These are phyloP conservation scores for Leccinellum luteum DNA, from an alignment of 768 basidiomycete species.

Conservation along the genomic window DNA sequence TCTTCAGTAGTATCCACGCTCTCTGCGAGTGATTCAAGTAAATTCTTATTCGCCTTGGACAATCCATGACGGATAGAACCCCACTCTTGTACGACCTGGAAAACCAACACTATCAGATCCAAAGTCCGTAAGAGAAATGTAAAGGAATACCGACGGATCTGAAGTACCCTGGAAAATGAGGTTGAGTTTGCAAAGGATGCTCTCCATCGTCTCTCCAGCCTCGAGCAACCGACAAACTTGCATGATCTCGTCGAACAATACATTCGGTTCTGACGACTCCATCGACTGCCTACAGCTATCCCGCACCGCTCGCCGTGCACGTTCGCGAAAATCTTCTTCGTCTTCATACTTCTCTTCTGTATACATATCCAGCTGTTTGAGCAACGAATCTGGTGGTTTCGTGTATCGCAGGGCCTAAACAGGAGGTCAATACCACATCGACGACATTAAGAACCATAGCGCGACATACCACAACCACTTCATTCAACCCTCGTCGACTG, in stretches of 20 bases:
- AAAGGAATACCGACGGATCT: slow-evolving; percentile 49
- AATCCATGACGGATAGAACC: slow-evolving; percentile 55
- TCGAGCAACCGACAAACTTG: slow-evolving; percentile 48
- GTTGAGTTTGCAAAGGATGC: slow-evolving; percentile 55
- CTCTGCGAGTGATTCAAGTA: no score
- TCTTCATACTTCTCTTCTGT: slow-evolving; percentile 90
- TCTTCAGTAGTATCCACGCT: no score
- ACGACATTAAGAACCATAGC: not conserved
- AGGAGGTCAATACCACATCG: not conserved
- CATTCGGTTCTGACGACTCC: slow-evolving; percentile 47
- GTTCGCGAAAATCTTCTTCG: slow-evolving; percentile 78
- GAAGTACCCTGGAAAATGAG: slow-evolving; percentile 56
- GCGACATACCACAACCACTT: slow-evolving; percentile 72
- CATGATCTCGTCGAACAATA: slow-evolving; percentile 59
- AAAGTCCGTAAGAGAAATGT: not conserved
- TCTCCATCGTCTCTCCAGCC: slow-evolving; percentile 41
- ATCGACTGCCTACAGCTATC: slow-evolving; percentile 19
- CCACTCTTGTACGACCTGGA: slow-evolving; percentile 62
- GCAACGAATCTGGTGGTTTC: slow-evolving; percentile 71
- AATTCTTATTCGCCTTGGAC: no score
- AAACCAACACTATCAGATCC: slow-evolving; percentile 5
- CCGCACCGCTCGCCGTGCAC: slow-evolving; percentile 41
- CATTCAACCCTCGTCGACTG: slow-evolving; percentile 75
- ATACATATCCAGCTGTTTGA: slow-evolving; percentile 80
- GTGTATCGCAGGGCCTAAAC: slow-evolving; percentile 69